Conservation (phyloP, 768 basidiomycete genomes). For the Phallus indusiatus region DNA sequence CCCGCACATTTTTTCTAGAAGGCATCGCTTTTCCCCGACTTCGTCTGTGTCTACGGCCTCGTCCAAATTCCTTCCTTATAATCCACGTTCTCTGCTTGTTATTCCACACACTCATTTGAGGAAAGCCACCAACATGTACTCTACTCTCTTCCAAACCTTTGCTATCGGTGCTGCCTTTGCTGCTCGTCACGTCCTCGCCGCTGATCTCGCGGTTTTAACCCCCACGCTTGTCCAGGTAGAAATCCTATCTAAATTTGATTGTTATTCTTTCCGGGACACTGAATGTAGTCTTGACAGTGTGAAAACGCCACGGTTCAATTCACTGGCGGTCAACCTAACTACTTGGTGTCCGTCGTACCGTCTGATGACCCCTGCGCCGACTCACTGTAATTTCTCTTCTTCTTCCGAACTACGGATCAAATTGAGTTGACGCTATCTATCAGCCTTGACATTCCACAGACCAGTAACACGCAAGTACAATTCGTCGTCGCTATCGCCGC, state of each 20-base stretch:
- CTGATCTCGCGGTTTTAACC: constrained; percentile 41
- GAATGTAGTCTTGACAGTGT: background rate
- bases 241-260: background rate
- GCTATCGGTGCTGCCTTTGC: constrained; percentile 50
- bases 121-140: constrained; percentile 47
- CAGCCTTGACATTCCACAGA: constrained; percentile 53
- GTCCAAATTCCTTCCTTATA: constrained; percentile 20
- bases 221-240: constrained; percentile 47
- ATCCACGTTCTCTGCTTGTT: constrained; percentile 20
- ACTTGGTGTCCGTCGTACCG: constrained; percentile 28
- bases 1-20: background rate
- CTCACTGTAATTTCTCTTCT: constrained; percentile 39
- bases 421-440: constrained; percentile 1
- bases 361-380: constrained; percentile 48
- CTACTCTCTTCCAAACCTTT: constrained; percentile 66
- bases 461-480: constrained; percentile 30
- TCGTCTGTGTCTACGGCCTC: constrained; percentile 20
- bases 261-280: background rate
- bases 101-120: constrained; percentile 16
- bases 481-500: constrained; percentile 40
- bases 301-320: background rate
- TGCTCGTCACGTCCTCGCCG: constrained; percentile 32
- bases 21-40: constrained; percentile 16
- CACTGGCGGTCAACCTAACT: background rate
- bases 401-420: background rate